Conservation (phyloP, 1,284 basidiomycete species). For the Boletus smithii region DNA sequence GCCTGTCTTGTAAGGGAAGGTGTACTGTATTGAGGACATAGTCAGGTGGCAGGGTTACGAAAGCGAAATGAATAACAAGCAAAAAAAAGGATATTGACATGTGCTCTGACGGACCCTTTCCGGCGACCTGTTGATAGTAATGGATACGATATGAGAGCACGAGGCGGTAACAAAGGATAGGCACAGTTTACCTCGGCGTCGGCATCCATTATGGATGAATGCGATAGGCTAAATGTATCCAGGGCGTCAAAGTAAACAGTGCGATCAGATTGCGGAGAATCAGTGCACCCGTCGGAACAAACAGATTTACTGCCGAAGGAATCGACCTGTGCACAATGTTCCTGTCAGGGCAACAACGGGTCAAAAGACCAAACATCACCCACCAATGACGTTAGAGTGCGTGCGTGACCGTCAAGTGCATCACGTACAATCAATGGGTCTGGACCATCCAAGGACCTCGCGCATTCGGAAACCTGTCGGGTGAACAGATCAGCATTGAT, state of each 20-base stretch:
- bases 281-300: slow-evolving; percentile 1
- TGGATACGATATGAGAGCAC: slow-evolving; percentile 8
- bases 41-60: slow-evolving; percentile 12
- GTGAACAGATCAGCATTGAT: slow-evolving; percentile 3
- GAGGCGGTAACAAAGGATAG: slow-evolving; percentile 1
- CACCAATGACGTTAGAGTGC: slow-evolving; percentile 1
- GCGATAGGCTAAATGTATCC: slow-evolving; percentile 12
- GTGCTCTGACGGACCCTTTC: slow-evolving; percentile 11
- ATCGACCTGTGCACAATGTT: slow-evolving; percentile 12
- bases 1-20: slow-evolving; percentile 8
- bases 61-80: slow-evolving; percentile 6
- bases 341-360: slow-evolving; percentile 9
- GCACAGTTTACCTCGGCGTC: slow-evolving; percentile 11
- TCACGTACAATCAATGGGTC: neutral
- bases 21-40: slow-evolving; percentile 8
- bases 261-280: slow-evolving; percentile 11
- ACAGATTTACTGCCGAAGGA: neutral
- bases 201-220: slow-evolving; percentile 1
- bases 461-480: slow-evolving; percentile 10
- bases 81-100: slow-evolving; percentile 20
- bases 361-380: neutral
- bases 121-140: slow-evolving; percentile 13
- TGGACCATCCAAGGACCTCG: neutral
- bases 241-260: slow-evolving; percentile 28
- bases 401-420: neutral